A percentile compares a stretch with the other conserved stretches of the same genome.
Evolutionary conservation across 1,284 basidiomycete genomes (phyloP).

Genomic region (Porphyrellus sp.): DNA sequence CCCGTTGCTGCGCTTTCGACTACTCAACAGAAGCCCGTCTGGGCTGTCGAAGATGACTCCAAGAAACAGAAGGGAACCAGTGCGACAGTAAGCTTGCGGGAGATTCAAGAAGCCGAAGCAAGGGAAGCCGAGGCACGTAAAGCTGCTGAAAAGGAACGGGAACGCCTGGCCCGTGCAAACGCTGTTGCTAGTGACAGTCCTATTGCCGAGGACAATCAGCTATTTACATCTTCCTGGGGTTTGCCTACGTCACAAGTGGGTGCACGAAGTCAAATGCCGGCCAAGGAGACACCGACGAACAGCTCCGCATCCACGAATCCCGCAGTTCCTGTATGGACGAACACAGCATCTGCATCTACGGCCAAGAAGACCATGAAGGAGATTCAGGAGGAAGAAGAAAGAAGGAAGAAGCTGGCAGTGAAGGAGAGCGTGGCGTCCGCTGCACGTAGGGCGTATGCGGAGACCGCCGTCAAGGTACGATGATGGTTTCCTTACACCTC

Average conservation of each 20-base stretch:
- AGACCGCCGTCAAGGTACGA: constrained; percentile 71
- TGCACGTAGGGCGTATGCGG: constrained; percentile 74
- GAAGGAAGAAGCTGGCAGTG: constrained; percentile 63
- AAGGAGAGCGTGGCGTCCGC: constrained; percentile 60
- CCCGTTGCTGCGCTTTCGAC: constrained; percentile 25
- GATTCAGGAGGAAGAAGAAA: constrained; percentile 97
- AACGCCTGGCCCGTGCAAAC: constrained; percentile 53
- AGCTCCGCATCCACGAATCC: constrained; percentile 34
- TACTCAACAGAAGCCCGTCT: constrained; percentile 48
- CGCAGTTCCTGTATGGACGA: constrained; percentile 63
- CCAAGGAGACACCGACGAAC: constrained; percentile 46
- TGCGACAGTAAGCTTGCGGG: constrained; percentile 72
- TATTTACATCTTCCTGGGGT: constrained; percentile 75
- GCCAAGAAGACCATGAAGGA: constrained; percentile 96
- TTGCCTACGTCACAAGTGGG: constrained; percentile 71
- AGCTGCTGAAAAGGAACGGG: constrained; percentile 62
- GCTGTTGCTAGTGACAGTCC: constrained; percentile 36
- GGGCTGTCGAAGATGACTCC: constrained; percentile 63
- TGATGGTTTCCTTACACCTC: background rate
- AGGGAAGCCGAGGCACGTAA: constrained; percentile 77
- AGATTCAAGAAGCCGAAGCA: constrained; percentile 94
- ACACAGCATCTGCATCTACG: constrained; percentile 46
- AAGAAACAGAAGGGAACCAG: constrained; percentile 49
- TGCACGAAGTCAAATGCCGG: constrained; percentile 40
- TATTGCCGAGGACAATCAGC: constrained; percentile 52